A percentile compares a stretch with the other conserved stretches of the same genome.
Conservation (phyloP, 2,329 filamentous ascomycete species). For the Trichoderma harzianum region DNA sequence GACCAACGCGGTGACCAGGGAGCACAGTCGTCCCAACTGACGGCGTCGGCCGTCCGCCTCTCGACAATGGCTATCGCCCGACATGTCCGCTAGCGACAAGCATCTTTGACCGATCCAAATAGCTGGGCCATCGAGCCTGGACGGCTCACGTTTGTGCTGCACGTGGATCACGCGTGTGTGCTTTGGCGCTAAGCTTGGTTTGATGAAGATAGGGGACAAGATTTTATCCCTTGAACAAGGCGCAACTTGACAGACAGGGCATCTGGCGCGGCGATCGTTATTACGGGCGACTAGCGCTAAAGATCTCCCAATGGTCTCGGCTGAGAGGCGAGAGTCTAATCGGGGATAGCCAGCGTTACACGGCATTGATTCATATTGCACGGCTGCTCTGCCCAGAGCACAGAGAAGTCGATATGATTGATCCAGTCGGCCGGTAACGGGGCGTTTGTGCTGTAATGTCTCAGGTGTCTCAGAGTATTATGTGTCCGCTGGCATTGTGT, state of each 20-base stretch:
- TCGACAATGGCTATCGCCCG: conserved; percentile 5
- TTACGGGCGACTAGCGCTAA: conserved; percentile 15
- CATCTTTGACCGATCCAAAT: conserved; percentile 17
- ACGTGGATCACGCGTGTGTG: conserved; percentile 19
- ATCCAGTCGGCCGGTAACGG: conserved; percentile 7
- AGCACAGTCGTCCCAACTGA: not conserved
- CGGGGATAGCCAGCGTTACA: conserved; percentile 12
- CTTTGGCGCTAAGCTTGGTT: conserved; percentile 13
- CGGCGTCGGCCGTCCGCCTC: conserved; percentile 11
- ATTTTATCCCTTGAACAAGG: conserved; percentile 5
- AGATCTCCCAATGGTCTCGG: conserved; percentile 16
- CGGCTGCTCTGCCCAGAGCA: not conserved
- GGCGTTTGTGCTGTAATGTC: not conserved
- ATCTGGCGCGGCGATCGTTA: conserved; percentile 19
- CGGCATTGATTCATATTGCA: conserved; percentile 8
- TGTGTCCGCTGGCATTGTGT: not conserved
- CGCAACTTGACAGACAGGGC: conserved; percentile 10
- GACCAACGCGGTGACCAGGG: conserved; percentile 10
- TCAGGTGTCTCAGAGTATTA: not conserved
- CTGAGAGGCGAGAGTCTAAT: conserved; percentile 17
- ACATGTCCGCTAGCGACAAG: conserved; percentile 12
- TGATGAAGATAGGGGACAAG: conserved; percentile 17
- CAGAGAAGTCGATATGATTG: not conserved
- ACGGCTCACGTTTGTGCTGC: conserved; percentile 16
- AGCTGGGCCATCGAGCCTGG: conserved; percentile 12